Base-by-base conservation (phyloP, 1,284 basidiomycete genomes). In the Cutaneotrichosporon mucoides region DNA sequence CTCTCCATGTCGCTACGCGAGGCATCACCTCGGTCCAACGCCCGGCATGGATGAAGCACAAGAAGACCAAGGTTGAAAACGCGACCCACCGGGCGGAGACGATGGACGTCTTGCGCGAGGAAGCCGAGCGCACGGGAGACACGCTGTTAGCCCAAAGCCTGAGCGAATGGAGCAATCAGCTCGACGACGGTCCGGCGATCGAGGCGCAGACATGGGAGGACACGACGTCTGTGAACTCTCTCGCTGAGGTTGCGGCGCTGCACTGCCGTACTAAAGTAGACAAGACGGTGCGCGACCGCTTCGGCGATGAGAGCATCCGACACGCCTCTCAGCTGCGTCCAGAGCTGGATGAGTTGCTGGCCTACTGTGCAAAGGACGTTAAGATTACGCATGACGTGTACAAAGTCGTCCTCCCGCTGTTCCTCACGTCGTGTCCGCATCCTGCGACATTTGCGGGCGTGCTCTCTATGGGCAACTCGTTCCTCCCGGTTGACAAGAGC, bases 11-110 rank as follows among this genome's bases (percentile, higher is more conserved):
- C 51, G 92, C 96, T 5, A 89, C 93, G 3, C 88, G 89, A 61
- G 95, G 96, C 6, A 95, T 99, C 59, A 95, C 93, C 0, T 93
- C 91, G 0, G 89, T 93, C 64, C 96, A 99, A 73, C 86, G 94
- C 0, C 91, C 92, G 0, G 89, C 89, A 2, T 99, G 94, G 93
- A 85, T 88, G 79, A 87, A 88, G 71, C 85, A 93, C 72, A 77
- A 81, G 35, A 82, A 82, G 61, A 79, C 81, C 57, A 80, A 81
- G 49, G 59, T 56, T 45, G 66, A 55, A 79, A 83, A 71, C 53
- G 61, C 57, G 15, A 40, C 59, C 77, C 64, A 75, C 72, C 57
- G 68, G 10, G 56, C 57, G 12, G 73, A 75, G 55, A 53, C 62
- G 4, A 24, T 66, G 13, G 76, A 80, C 24, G 76, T 82, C 1